Evolutionary conservation across 768 basidiomycete genomes (phyloP), one percentile per base, ranked within the genome.

Genomic region (Lentinus tigrinus): DNA sequence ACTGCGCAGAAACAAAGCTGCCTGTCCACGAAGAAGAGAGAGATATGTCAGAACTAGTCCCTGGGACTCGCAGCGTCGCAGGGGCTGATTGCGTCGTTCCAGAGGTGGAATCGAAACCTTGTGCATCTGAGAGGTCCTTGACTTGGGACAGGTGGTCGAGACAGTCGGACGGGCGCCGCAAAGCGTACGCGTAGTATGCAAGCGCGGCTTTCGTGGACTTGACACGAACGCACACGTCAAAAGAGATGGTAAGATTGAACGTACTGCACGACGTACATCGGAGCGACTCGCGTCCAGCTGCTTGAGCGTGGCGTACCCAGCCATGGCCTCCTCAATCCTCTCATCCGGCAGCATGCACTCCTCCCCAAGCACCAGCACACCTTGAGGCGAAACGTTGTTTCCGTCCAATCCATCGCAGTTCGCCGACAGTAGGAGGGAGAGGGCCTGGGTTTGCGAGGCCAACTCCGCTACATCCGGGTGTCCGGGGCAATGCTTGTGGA

Each of bases 101-200:
- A 21, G 76, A 69, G 14, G 69, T 64, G 11, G 83, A 82, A 23
- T 84, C 77, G 59, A 84, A 83, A 50, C 74, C 76, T 60, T 80
- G 79, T n/a, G 81, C 72, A 61, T 85, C 81, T 13, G 78, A 58
- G 26, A 88, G 71, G 50, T 83, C 77, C 10, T 81, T 79, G 6
- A 89, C 80, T 63, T 79, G 76, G 21, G 70, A 67, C 3, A 92
- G 76, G 63, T 88, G 77, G 3, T 73, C 63, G 14, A 95, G 73
- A 57, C 90, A 93, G 55, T 84, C 81, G 2, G 76, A 70, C 17
- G 86, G 86, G 24, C 81, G 77, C 26, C 86, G 84, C 7, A 93
- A 71, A 0, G 93, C 91, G 70, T 91, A 93, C 3, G 87, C 85
- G 66, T 89, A 89, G 71, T 92, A 93, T 2, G 91, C 91, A 48